Conservation (phyloP, 2,329 filamentous ascomycete genomes). For the Epicoccum nigrum region DNA sequence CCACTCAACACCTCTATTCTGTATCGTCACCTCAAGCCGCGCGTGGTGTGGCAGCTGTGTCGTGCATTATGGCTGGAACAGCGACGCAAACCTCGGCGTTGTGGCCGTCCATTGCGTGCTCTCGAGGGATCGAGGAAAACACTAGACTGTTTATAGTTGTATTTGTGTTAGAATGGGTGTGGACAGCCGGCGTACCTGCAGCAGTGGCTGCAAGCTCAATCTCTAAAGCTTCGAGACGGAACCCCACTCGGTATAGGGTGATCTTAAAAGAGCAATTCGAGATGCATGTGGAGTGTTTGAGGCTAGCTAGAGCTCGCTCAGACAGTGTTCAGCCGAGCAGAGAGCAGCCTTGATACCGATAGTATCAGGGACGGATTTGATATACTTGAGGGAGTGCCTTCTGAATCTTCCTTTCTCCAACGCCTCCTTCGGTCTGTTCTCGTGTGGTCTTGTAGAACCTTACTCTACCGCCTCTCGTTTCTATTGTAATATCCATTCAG, state of each 20-base stretch:
- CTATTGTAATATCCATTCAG: constrained; percentile 16
- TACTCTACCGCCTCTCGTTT: constrained; percentile 35
- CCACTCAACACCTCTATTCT: constrained; percentile 19
- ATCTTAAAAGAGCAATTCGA: not conserved
- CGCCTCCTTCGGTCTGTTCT: constrained; percentile 34
- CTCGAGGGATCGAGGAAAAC: not conserved
- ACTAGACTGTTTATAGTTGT: constrained; percentile 15
- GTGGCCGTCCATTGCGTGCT: not conserved
- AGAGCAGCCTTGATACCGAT: constrained; percentile 7
- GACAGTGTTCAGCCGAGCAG: constrained; percentile 3
- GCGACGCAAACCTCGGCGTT: constrained; percentile 9
- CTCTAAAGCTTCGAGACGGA: not conserved
- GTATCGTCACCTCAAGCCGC: constrained; percentile 20
- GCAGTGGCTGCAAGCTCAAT: constrained; percentile 13
- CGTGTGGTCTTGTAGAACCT: constrained; percentile 27
- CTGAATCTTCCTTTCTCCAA: constrained; percentile 17
- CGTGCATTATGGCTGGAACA: constrained; percentile 5
- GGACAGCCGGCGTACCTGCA: constrained; percentile 22
- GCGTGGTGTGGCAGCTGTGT: constrained; percentile 23
- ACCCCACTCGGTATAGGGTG: constrained; percentile 4
- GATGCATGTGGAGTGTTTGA: constrained; percentile 2
- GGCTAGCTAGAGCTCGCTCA: constrained; percentile 4
- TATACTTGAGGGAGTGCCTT: constrained; percentile 17
- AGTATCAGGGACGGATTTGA: constrained; percentile 7
- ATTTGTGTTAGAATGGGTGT: constrained; percentile 1